A percentile compares a stretch with the other conserved stretches of the same genome.
These are phyloP conservation scores for Phytophthora idaei DNA, from an alignment of 352 stramenopile genomes.

Conservation along the genomic window DNA sequence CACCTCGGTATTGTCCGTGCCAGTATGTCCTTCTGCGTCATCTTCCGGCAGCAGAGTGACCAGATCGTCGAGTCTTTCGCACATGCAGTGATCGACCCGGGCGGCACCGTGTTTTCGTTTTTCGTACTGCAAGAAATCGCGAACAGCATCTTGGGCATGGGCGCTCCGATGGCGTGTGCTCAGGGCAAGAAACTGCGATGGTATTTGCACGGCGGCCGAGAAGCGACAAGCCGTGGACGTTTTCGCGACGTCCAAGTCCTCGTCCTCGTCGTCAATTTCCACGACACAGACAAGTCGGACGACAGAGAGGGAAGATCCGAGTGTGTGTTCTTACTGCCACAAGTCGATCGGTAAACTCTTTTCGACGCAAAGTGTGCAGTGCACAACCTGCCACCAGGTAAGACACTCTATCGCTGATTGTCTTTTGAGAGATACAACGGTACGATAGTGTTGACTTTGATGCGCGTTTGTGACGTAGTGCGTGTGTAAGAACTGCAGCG, in stretches of 20 bases:
- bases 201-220: conserved; percentile 35
- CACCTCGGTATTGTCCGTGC: conserved; percentile 45
- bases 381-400: conserved; percentile 32
- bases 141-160: conserved; percentile 31
- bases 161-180: conserved; percentile 42
- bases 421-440: neutral
- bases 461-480: conserved; percentile 6
- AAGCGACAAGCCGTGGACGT: neutral
- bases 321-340: conserved; percentile 14
- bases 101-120: conserved; percentile 43
- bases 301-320: conserved; percentile 9
- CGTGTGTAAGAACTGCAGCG: conserved; percentile 34
- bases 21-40: conserved; percentile 44
- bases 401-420: neutral
- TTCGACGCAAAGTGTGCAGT: conserved; percentile 21
- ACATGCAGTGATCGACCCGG: conserved; percentile 44
- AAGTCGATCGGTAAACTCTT: conserved; percentile 30
- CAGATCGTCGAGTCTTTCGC: conserved; percentile 50
- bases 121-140: conserved; percentile 43
- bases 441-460: conserved; percentile 1
- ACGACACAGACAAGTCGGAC: neutral
- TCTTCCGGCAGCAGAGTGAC: conserved; percentile 49
- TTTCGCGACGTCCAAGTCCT: conserved; percentile 33
- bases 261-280: conserved; percentile 4
- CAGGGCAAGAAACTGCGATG: conserved; percentile 65